Percentiles rank a stretch among this genome's conserved stretches.
These are phyloP conservation scores for Pseudocercospora pini-densiflorae DNA, from an alignment of 2,329 filamentous ascomycete genomes.

Conservation along the genomic window DNA sequence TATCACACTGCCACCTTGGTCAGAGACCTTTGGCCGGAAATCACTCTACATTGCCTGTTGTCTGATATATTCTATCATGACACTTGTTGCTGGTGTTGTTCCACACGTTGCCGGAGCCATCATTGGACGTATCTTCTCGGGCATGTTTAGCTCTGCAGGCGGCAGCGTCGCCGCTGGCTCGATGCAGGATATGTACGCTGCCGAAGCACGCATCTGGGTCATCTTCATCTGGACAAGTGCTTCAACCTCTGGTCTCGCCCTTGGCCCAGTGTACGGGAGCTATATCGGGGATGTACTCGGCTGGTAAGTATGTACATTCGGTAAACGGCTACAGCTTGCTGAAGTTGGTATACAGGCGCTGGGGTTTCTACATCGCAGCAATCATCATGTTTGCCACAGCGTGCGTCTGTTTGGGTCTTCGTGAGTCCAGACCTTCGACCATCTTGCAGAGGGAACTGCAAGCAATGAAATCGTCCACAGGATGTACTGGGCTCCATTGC, in stretches of 20 bases:
- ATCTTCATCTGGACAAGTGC: conserved; percentile 54
- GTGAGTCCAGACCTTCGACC: too few species aligned
- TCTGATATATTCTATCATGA: too few species aligned
- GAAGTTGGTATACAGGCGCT: too few species aligned
- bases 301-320: conserved; percentile 31
- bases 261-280: conserved; percentile 51
- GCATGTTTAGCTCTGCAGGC: conserved; percentile 52
- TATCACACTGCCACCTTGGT: conserved; percentile 44
- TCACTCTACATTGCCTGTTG: conserved; percentile 37
- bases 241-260: conserved; percentile 48
- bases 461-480: conserved; percentile 19
- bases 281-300: conserved; percentile 47
- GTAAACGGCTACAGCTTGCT: too few species aligned
- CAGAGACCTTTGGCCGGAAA: conserved; percentile 44
- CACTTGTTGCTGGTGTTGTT: conserved; percentile 35
- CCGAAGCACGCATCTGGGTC: conserved; percentile 34
- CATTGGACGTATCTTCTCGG: conserved; percentile 50
- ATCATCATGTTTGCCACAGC: too few species aligned
- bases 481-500: conserved; percentile 25
- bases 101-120: conserved; percentile 44
- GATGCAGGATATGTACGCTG: conserved; percentile 55
- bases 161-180: conserved; percentile 53
- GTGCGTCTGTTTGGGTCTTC: too few species aligned
- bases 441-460: too few species aligned
- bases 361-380: too few species aligned